Evolutionary conservation across 345 rosid species (phyloP).

Genomic region (Kandelia obovata): DNA sequence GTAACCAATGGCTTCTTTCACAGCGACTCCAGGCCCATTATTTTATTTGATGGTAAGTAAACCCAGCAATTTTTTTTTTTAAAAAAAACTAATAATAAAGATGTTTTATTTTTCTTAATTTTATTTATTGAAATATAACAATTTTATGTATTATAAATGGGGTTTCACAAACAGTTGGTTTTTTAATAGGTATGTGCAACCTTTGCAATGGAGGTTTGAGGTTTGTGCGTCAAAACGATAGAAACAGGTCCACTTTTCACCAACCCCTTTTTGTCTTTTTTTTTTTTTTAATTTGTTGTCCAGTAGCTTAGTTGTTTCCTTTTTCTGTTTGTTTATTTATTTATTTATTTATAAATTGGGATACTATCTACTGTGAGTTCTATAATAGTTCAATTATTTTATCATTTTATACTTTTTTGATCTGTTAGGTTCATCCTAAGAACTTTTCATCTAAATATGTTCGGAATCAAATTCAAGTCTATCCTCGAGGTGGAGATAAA

Average conservation of each 20-base stretch:
- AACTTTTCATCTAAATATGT: too few species aligned
- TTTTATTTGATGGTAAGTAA: slow-evolving; percentile 75
- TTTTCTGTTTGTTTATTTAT: too few species aligned
- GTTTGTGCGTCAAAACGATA: slow-evolving; percentile 68
- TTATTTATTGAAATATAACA: not conserved
- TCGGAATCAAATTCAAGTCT: too few species aligned
- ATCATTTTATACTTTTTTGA: too few species aligned
- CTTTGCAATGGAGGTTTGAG: slow-evolving; percentile 88
- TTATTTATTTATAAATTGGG: not conserved
- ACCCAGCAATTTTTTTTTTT: too few species aligned
- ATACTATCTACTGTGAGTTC: too few species aligned
- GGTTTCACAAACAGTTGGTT: not conserved
- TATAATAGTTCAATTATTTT: too few species aligned
- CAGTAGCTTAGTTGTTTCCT: not conserved
- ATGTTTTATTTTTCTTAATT: not conserved
- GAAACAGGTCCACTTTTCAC: slow-evolving; percentile 46
- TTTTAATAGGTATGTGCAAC: slow-evolving; percentile 67
- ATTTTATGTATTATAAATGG: too few species aligned
- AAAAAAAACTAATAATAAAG: too few species aligned
- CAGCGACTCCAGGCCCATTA: slow-evolving; percentile 72
- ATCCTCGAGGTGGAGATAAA: too few species aligned
- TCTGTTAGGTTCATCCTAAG: too few species aligned
- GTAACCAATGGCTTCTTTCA: slow-evolving; percentile 69
- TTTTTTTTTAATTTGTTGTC: not conserved
- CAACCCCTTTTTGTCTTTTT: not conserved